A percentile compares a stretch with the other conserved stretches of the same genome.
phyloP scores from a whole-genome alignment of 2,329 filamentous ascomycete genomes.

The Fusarium secorum region DNA sequence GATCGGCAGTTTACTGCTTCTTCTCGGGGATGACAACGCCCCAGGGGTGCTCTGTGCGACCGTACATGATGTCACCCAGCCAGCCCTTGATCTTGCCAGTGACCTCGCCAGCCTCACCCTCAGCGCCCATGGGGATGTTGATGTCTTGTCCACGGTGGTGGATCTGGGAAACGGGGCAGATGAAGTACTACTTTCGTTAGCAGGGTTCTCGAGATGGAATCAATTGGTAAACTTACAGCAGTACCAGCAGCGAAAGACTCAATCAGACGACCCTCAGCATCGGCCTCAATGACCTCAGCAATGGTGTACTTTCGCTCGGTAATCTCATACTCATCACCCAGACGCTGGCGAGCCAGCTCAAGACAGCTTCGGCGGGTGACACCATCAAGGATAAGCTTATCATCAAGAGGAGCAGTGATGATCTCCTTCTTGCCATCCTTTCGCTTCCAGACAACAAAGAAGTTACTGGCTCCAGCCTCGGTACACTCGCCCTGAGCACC shows the following conservation, averaged over 20 bases:
- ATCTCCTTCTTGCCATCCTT: slow-evolving; percentile 65
- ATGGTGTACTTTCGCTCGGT: slow-evolving; percentile 88
- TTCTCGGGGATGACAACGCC: slow-evolving; percentile 72
- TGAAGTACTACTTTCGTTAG: slow-evolving; percentile 66
- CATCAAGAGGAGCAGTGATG: slow-evolving; percentile 83
- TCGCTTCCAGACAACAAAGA: slow-evolving; percentile 81
- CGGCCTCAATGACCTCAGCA: slow-evolving; percentile 75
- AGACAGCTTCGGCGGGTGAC: slow-evolving; percentile 85
- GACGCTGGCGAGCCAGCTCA: slow-evolving; percentile 71
- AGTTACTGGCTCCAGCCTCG: slow-evolving; percentile 91
- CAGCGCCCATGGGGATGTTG: slow-evolving; percentile 65
- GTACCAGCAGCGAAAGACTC: slow-evolving; percentile 90
- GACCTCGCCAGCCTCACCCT: slow-evolving; percentile 59
- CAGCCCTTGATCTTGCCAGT: slow-evolving; percentile 71
- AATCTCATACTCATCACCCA: slow-evolving; percentile 69
- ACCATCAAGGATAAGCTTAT: slow-evolving; percentile 85
- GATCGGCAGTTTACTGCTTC: slow-evolving; percentile 51
- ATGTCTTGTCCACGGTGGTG: slow-evolving; percentile 72
- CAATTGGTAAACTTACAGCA: slow-evolving; percentile 67
- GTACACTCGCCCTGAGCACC: slow-evolving; percentile 80
- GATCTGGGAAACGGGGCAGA: slow-evolving; percentile 72
- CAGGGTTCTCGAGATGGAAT: background rate
- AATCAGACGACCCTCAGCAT: slow-evolving; percentile 76
- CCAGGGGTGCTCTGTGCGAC: slow-evolving; percentile 73
- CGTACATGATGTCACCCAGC: slow-evolving; percentile 79